These are phyloP conservation scores for Stephanodiscus minutulus DNA, from an alignment of 108 stramenopile genomes.

Conservation along the genomic window DNA sequence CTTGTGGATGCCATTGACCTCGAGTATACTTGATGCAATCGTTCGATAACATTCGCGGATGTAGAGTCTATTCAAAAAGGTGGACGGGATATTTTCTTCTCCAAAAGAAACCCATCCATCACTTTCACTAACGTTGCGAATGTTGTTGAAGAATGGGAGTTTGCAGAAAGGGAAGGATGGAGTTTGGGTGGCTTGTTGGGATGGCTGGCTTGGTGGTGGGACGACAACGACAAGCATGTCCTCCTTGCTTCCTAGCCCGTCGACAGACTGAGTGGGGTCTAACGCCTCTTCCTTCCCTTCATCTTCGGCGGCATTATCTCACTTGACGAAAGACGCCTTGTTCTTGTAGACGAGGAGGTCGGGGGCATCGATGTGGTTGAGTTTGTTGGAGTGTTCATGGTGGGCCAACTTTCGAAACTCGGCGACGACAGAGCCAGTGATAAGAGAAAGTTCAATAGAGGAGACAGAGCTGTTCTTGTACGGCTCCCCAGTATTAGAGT, in stretches of 20 bases:
- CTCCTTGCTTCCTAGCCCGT: constrained; percentile 6
- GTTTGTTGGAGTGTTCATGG: constrained; percentile 9
- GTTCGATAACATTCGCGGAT: too few relatives aligned
- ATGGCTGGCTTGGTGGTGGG: constrained; percentile 1
- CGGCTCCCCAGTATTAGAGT: constrained; percentile 13
- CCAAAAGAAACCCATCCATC: background rate
- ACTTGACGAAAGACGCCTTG: constrained; percentile 14
- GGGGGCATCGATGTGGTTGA: too few relatives aligned
- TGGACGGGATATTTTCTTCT: background rate
- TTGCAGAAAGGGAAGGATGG: too few relatives aligned
- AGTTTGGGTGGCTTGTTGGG: background rate
- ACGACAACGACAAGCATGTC: constrained; percentile 16
- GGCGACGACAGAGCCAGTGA: constrained; percentile 5
- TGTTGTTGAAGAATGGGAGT: too few relatives aligned
- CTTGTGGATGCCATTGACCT: too few relatives aligned
- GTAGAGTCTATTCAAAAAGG: too few relatives aligned
- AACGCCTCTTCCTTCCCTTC: constrained; percentile 18
- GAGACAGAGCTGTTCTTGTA: constrained; percentile 9
- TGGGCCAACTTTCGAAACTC: constrained; percentile 18
- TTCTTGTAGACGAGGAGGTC: constrained; percentile 16
- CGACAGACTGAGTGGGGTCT: too few relatives aligned
- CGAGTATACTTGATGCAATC: too few relatives aligned
- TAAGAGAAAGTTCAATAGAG: constrained; percentile 1
- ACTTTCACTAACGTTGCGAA: background rate
- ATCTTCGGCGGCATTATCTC: constrained; percentile 10